A percentile compares a stretch with the other conserved stretches of the same genome.
These are phyloP conservation scores for Fusarium udum DNA, from an alignment of 2,329 filamentous ascomycete species.

Conservation along the genomic window DNA sequence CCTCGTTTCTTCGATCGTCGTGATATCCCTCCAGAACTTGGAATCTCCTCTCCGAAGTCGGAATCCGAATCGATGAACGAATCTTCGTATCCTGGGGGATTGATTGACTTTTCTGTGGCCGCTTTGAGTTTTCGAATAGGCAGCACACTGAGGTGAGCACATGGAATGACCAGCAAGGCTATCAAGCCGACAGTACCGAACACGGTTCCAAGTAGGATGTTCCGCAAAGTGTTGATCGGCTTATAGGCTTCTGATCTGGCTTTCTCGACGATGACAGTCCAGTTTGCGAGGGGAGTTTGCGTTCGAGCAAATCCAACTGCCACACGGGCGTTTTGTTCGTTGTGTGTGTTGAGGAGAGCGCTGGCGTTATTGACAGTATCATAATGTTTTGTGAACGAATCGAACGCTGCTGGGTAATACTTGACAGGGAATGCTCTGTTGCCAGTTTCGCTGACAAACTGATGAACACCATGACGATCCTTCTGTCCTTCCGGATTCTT, in stretches of 20 bases:
- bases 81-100: slow-evolving; percentile 69
- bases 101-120: slow-evolving; percentile 78
- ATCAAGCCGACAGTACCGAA: slow-evolving; percentile 83
- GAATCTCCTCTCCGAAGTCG: slow-evolving; percentile 52
- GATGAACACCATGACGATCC: slow-evolving; percentile 57
- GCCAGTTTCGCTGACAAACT: slow-evolving; percentile 51
- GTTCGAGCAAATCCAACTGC: slow-evolving; percentile 84
- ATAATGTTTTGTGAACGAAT: slow-evolving; percentile 65
- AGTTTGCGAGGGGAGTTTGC: slow-evolving; percentile 75
- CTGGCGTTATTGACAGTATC: slow-evolving; percentile 71
- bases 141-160: slow-evolving; percentile 82
- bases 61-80: slow-evolving; percentile 55
- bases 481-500: slow-evolving; percentile 48
- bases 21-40: slow-evolving; percentile 55
- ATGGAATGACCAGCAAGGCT: slow-evolving; percentile 76
- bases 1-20: slow-evolving; percentile 57
- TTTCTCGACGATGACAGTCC: slow-evolving; percentile 85
- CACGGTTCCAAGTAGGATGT: slow-evolving; percentile 83
- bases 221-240: slow-evolving; percentile 78
- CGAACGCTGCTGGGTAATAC: slow-evolving; percentile 69
- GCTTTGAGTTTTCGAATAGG: slow-evolving; percentile 81
- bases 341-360: slow-evolving; percentile 72
- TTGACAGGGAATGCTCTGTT: slow-evolving; percentile 66
- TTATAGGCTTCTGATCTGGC: slow-evolving; percentile 76
- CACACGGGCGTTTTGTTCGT: slow-evolving; percentile 75